Evolutionary conservation across 83 land plant genomes (phyloP).

Genomic region (Thuja plicata): DNA sequence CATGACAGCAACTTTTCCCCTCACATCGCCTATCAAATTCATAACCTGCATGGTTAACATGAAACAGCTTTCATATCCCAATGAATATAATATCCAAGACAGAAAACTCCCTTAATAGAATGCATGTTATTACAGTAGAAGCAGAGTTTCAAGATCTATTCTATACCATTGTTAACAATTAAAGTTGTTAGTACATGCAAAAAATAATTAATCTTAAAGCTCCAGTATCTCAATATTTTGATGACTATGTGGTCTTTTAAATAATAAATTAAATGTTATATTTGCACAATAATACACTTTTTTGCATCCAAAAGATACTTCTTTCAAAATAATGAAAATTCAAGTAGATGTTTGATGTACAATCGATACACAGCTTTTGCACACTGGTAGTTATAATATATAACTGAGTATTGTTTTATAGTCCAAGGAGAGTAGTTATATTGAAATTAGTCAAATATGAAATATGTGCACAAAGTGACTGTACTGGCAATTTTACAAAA

Average conservation of each 20-base stretch:
- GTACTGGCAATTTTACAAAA: not conserved
- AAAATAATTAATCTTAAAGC: not conserved
- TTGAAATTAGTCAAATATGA: not conserved
- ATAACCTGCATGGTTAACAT: constrained; percentile 53
- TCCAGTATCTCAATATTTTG: not conserved
- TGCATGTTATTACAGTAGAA: not conserved
- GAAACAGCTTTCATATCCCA: not conserved
- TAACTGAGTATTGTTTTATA: not conserved
- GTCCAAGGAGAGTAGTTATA: not conserved
- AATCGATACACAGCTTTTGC: not conserved
- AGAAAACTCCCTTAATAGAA: not conserved
- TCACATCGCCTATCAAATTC: constrained; percentile 94
- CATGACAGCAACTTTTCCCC: constrained; percentile 92
- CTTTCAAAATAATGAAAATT: not conserved
- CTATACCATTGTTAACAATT: not conserved
- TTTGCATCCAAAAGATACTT: not conserved
- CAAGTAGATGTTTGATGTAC: not conserved
- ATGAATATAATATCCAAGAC: constrained; percentile 6
- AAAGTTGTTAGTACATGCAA: not conserved
- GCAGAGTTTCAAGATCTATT: not conserved
- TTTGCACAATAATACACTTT: not conserved
- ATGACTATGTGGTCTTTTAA: not conserved
- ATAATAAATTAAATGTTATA: not conserved
- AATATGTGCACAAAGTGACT: not conserved
- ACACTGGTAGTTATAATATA: not conserved